Conservation (phyloP, 805 yeast genomes). For the Metschnikowia matae region DNA sequence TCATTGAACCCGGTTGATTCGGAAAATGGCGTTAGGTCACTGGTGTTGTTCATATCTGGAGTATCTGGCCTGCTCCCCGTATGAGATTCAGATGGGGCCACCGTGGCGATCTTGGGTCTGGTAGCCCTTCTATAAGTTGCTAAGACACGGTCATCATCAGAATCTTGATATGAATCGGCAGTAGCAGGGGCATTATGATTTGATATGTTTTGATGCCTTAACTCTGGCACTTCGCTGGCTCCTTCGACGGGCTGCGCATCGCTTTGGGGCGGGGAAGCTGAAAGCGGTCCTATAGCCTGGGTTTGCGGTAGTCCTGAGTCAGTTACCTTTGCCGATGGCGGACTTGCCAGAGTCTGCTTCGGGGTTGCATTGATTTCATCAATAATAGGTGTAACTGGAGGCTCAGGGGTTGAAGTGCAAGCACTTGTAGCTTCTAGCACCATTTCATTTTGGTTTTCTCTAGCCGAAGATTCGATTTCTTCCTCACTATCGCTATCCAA, state of each 20-base stretch:
- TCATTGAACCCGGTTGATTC: not conserved
- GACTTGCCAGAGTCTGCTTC: not conserved
- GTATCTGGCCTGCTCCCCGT: not conserved
- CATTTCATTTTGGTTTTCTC: not conserved
- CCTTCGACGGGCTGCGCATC: not conserved
- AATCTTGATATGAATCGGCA: not conserved
- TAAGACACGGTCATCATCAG: slow-evolving; percentile 3
- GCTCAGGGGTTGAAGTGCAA: not conserved
- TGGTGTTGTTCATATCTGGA: not conserved
- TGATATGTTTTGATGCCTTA: not conserved
- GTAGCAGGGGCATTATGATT: not conserved
- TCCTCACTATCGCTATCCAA: slow-evolving; percentile 50
- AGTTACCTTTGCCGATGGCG: not conserved
- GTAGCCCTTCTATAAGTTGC: not conserved
- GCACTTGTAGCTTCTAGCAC: not conserved
- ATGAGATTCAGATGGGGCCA: not conserved
- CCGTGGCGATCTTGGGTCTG: not conserved
- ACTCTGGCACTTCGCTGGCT: not conserved
- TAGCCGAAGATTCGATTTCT: slow-evolving; percentile 15
- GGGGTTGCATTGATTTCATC: not conserved
- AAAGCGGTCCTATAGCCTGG: not conserved
- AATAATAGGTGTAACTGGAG: not conserved
- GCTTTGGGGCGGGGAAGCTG: not conserved
- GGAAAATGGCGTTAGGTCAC: slow-evolving; percentile 2
- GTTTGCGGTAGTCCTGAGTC: not conserved